Conservation (phyloP, 73 alveolate genomes). For the Paramecium pentaurelia region DNA sequence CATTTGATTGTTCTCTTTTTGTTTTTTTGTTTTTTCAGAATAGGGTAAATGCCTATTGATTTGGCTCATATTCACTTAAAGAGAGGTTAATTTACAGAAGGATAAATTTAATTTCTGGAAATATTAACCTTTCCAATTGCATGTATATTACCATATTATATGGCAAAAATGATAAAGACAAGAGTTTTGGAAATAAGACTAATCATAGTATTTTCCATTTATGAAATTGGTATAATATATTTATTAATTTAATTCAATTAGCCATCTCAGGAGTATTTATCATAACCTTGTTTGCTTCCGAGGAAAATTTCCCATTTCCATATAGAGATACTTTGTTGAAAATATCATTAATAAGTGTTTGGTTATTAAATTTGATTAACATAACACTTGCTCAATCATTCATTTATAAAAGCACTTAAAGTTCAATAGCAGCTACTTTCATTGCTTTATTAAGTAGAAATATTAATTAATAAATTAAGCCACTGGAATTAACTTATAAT, state of each 20-base stretch:
- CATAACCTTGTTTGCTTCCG: neutral
- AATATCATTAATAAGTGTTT: neutral
- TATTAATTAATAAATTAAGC: neutral
- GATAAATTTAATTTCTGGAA: neutral
- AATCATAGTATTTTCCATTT: neutral
- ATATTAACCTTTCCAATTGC: slow-evolving; percentile 16
- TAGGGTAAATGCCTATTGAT: neutral
- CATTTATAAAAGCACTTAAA: neutral
- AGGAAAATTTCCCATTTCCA: neutral
- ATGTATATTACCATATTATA: neutral
- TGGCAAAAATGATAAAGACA: neutral
- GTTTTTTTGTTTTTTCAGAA: neutral
- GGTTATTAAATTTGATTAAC: slow-evolving; percentile 2
- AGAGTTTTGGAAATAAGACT: neutral
- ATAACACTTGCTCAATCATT: neutral
- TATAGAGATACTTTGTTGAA: neutral
- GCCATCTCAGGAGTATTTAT: neutral
- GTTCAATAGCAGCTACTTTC: neutral
- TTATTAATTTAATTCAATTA: neutral
- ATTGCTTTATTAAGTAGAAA: neutral
- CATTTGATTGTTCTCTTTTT: neutral
- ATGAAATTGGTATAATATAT: neutral
- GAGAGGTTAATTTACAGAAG: neutral
- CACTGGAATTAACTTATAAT: neutral
- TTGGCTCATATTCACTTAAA: neutral